These are phyloP conservation scores for Cystobasidium slooffiae DNA, from an alignment of 1,284 basidiomycete genomes.

Conservation along the genomic window DNA sequence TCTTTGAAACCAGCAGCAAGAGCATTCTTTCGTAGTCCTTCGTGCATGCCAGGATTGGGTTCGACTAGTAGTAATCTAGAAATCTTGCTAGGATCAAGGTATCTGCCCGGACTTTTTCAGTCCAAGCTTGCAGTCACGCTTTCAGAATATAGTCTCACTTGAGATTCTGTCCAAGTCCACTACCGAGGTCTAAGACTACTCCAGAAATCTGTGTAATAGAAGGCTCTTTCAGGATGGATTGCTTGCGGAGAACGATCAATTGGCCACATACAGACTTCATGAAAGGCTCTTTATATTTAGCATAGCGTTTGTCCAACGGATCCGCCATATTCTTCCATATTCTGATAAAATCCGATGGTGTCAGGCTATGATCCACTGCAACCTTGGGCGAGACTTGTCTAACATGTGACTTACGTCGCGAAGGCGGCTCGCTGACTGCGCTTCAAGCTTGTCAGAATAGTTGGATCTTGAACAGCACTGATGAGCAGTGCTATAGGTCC, in stretches of 20 bases:
- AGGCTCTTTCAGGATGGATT: too few relatives aligned
- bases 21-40: slow-evolving; percentile 21
- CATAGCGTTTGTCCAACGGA: slow-evolving; percentile 38
- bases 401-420: slow-evolving; percentile 5
- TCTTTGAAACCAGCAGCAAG: slow-evolving; percentile 38
- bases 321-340: slow-evolving; percentile 28
- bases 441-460: slow-evolving; percentile 37
- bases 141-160: slow-evolving; percentile 5
- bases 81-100: slow-evolving; percentile 36
- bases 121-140: not conserved
- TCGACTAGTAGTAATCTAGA: slow-evolving; percentile 34
- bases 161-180: slow-evolving; percentile 39
- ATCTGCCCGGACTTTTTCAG: slow-evolving; percentile 9
- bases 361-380: not conserved
- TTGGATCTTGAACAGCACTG: slow-evolving; percentile 28
- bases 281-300: slow-evolving; percentile 38
- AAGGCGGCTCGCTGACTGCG: slow-evolving; percentile 34
- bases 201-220: slow-evolving; percentile 25
- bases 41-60: slow-evolving; percentile 41
- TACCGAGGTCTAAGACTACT: slow-evolving; percentile 40
- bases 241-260: not conserved
- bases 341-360: not conserved
- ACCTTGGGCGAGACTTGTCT: not conserved
- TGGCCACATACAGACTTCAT: slow-evolving; percentile 20
- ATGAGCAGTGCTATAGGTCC: slow-evolving; percentile 27